A percentile compares a stretch with the other conserved stretches of the same genome.
phyloP scores from a whole-genome alignment of 148 eudicot genomes.

The Amaranthus cruentus region DNA sequence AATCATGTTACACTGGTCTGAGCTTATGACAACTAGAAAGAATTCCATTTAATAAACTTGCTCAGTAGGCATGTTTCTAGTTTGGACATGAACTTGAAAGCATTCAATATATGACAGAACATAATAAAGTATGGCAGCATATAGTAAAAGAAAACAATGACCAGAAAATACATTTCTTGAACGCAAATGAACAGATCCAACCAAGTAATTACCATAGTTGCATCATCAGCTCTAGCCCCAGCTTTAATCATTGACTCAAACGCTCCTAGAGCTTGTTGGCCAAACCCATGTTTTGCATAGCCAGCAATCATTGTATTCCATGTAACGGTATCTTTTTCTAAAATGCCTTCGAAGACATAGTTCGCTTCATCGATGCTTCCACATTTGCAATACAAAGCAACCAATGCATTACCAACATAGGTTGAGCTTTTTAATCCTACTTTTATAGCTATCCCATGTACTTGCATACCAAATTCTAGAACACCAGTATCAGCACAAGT shows the following conservation, averaged over 20 bases:
- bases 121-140: neutral
- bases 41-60: neutral
- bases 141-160: neutral
- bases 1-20: neutral
- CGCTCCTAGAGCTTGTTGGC: conserved; percentile 33
- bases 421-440: conserved; percentile 34
- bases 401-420: conserved; percentile 44
- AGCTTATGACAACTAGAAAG: neutral
- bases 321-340: conserved; percentile 40
- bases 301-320: conserved; percentile 89
- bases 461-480: conserved; percentile 42
- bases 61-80: neutral
- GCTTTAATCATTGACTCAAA: conserved; percentile 33
- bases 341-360: conserved; percentile 28
- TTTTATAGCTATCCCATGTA: conserved; percentile 34
- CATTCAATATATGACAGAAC: neutral
- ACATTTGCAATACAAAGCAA: conserved; percentile 46
- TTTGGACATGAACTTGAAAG: neutral
- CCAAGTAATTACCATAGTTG: conserved; percentile 37
- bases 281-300: conserved; percentile 49
- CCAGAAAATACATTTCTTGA: neutral
- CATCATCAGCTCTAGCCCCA: conserved; percentile 35
- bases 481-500: conserved; percentile 47
- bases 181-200: neutral
- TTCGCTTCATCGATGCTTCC: conserved; percentile 49